Evolutionary conservation across 495 filamentous ascomycete genomes (phyloP).

Genomic region (Xeromyces bisporus): DNA sequence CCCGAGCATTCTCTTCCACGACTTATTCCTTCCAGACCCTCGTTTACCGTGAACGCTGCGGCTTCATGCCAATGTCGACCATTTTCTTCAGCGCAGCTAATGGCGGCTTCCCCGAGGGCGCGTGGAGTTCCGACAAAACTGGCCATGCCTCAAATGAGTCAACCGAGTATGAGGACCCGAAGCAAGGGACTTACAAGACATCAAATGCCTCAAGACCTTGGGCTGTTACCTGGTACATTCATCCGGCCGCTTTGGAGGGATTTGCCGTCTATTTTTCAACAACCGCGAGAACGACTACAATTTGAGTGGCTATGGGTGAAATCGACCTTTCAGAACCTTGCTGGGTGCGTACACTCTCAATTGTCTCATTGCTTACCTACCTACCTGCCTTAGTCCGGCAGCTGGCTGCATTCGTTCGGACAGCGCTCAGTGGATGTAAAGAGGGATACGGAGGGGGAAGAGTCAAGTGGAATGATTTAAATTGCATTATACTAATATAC

Average conservation of each 20-base stretch:
- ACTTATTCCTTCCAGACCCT: too few species aligned
- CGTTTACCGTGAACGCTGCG: too few species aligned
- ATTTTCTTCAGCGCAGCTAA: conserved; percentile 15
- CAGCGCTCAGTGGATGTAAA: conserved; percentile 2
- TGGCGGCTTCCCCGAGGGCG: conserved; percentile 10
- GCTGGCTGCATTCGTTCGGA: conserved; percentile 2
- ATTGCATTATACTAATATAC: conserved; percentile 7
- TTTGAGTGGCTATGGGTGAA: conserved; percentile 34
- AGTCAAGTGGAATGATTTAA: background rate
- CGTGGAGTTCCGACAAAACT: conserved; percentile 10
- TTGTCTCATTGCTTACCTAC: too few species aligned
- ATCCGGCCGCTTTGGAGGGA: conserved; percentile 40
- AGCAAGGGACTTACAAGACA: conserved; percentile 9
- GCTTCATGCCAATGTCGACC: conserved; percentile 16
- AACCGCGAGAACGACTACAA: conserved; percentile 23
- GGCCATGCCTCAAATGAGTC: conserved; percentile 12
- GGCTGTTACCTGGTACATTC: conserved; percentile 39
- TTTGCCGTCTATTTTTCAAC: conserved; percentile 35
- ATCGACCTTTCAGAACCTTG: conserved; percentile 18
- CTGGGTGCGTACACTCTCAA: conserved; percentile 20
- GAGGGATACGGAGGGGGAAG: background rate
- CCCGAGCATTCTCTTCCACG: conserved; percentile 4
- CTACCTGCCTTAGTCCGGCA: background rate
- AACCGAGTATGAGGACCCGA: conserved; percentile 26
- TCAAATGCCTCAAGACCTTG: conserved; percentile 33